phyloP scores from a whole-genome alignment of 495 filamentous ascomycete genomes.

The Elaphomyces granulatus region DNA sequence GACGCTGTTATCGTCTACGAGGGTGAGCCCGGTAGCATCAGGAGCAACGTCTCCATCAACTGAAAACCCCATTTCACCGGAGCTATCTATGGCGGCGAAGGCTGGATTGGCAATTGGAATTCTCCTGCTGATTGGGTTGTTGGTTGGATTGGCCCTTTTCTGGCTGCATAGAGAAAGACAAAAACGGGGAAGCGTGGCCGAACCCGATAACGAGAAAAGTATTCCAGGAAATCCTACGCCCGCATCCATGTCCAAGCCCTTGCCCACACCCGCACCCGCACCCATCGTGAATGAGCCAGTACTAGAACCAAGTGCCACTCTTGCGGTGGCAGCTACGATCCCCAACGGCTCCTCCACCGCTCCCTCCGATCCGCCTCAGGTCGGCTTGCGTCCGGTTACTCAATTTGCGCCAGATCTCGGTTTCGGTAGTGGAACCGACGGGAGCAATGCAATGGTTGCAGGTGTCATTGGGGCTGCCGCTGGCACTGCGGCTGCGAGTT shows the following conservation, averaged over 20 bases:
- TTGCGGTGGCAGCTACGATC: constrained; percentile 16
- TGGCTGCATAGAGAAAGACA: constrained; percentile 49
- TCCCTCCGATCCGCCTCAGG: constrained; percentile 54
- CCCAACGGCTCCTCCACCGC: too few species aligned
- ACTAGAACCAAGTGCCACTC: constrained; percentile 27
- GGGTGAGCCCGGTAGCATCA: constrained; percentile 10
- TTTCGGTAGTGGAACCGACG: too few species aligned
- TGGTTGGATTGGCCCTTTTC: constrained; percentile 47
- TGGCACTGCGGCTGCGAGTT: constrained; percentile 3
- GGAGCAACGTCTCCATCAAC: constrained; percentile 10
- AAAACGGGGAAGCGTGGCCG: constrained; percentile 34
- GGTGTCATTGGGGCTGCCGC: constrained; percentile 8
- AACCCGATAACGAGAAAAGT: constrained; percentile 46
- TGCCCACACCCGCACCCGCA: constrained; percentile 14
- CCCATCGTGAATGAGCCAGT: constrained; percentile 20
- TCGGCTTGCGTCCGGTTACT: constrained; percentile 78
- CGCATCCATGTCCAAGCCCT: too few species aligned
- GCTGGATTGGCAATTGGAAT: constrained; percentile 78
- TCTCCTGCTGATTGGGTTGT: constrained; percentile 44
- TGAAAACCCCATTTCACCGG: constrained; percentile 19
- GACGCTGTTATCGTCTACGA: constrained; percentile 11
- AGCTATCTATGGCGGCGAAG: constrained; percentile 52
- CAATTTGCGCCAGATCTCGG: constrained; percentile 73
- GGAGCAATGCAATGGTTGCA: too few species aligned
- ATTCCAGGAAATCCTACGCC: neutral